phyloP scores from a whole-genome alignment of 208 protist genomes.

The Trypanosoma caninum region DNA sequence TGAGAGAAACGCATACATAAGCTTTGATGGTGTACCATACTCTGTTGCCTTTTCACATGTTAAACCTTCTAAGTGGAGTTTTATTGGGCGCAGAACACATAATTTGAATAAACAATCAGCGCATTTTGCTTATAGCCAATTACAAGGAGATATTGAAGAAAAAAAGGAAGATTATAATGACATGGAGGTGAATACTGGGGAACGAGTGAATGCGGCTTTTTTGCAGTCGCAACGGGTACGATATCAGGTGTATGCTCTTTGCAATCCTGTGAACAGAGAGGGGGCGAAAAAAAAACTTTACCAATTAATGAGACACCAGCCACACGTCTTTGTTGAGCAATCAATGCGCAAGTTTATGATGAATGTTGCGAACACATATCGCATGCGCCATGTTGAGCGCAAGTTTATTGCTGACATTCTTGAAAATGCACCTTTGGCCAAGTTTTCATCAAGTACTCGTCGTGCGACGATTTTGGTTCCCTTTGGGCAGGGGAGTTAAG shows the following conservation, averaged over 20 bases:
- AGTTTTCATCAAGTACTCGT: slow-evolving; percentile 4
- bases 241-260: slow-evolving; percentile 61
- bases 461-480: slow-evolving; percentile 6
- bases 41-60: slow-evolving; percentile 75
- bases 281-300: slow-evolving; percentile 67
- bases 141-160: too few relatives aligned
- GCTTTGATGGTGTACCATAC: slow-evolving; percentile 79
- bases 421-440: slow-evolving; percentile 58
- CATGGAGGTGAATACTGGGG: not conserved
- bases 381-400: slow-evolving; percentile 75
- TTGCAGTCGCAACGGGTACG: slow-evolving; percentile 34
- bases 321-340: slow-evolving; percentile 60
- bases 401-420: slow-evolving; percentile 81
- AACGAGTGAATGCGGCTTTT: not conserved
- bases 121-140: slow-evolving; percentile 47
- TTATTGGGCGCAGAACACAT: slow-evolving; percentile 38
- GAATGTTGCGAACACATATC: slow-evolving; percentile 49
- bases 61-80: slow-evolving; percentile 51
- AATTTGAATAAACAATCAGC: slow-evolving; percentile 3
- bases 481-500: not conserved
- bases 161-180: not conserved
- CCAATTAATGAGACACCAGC: slow-evolving; percentile 65
- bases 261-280: slow-evolving; percentile 80
- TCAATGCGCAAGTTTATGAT: slow-evolving; percentile 52
- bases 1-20: slow-evolving; percentile 82